Percentiles rank a stretch among this genome's conserved stretches.
These are phyloP conservation scores for Exutisphaerella laricina DNA, from an alignment of 2,329 filamentous ascomycete genomes.

Conservation along the genomic window DNA sequence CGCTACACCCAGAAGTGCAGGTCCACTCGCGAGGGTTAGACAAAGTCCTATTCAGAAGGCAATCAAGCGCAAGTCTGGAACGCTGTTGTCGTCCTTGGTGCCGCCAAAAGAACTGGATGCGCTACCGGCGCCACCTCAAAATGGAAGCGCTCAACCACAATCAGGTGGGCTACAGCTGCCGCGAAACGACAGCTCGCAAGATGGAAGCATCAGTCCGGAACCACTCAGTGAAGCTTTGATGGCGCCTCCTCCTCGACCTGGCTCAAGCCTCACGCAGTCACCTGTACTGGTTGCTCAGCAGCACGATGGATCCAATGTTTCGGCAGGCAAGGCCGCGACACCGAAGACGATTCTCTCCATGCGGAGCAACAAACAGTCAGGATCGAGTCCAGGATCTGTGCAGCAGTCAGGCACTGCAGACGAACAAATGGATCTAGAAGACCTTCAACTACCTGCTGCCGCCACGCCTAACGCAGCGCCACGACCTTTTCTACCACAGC, in stretches of 20 bases:
- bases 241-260: constrained; percentile 58
- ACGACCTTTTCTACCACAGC: constrained; percentile 39
- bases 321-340: constrained; percentile 26
- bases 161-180: constrained; percentile 23
- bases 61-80: constrained; percentile 46
- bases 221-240: constrained; percentile 43
- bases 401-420: constrained; percentile 4
- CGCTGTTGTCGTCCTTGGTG: constrained; percentile 39
- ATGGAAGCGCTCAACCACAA: constrained; percentile 22
- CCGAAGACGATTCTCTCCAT: constrained; percentile 33
- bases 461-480: constrained; percentile 37
- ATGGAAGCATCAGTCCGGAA: constrained; percentile 48
- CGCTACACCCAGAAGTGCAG: constrained; percentile 41
- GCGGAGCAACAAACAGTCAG: constrained; percentile 8
- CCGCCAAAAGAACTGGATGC: constrained; percentile 43
- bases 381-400: not conserved
- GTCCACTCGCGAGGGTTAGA: constrained; percentile 49
- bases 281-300: constrained; percentile 59
- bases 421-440: constrained; percentile 44
- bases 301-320: constrained; percentile 9
- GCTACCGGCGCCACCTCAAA: constrained; percentile 35
- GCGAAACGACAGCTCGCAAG: constrained; percentile 37
- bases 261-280: constrained; percentile 56
- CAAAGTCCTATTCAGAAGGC: constrained; percentile 70
- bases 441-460: constrained; percentile 69